phyloP scores from a whole-genome alignment of 306 rosid genomes.

The Cucumis melo region DNA sequence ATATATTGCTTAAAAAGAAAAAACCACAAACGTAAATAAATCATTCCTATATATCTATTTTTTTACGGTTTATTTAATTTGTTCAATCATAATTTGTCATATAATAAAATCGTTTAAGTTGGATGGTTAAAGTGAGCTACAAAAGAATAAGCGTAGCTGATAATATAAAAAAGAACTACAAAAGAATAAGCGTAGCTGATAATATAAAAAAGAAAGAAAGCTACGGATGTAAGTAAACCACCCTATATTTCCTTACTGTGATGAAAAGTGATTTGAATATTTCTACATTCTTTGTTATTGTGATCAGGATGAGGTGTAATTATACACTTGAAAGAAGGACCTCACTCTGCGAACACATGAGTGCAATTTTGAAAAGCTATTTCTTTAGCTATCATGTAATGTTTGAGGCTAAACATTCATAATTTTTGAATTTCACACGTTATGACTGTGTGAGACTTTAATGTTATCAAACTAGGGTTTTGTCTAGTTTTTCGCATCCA shows the following conservation, averaged over 20 bases:
- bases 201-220: neutral
- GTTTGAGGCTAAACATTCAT: neutral
- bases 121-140: no score
- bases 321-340: no score
- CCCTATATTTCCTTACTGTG: neutral
- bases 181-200: no score
- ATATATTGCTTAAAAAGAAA: no score
- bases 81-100: no score
- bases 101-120: no score
- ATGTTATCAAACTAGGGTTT: neutral
- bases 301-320: no score
- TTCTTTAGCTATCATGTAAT: neutral
- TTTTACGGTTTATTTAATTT: no score
- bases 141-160: no score
- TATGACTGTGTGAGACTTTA: neutral
- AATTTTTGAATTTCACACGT: neutral
- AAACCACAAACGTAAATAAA: no score
- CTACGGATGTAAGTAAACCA: neutral
- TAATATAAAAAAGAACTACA: neutral
- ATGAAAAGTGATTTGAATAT: neutral
- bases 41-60: no score
- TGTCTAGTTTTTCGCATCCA: no score
- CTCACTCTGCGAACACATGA: neutral
- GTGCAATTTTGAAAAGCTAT: neutral
- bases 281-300: neutral